Conservation (phyloP, 768 basidiomycete species). For the Serendipita vermifera region DNA sequence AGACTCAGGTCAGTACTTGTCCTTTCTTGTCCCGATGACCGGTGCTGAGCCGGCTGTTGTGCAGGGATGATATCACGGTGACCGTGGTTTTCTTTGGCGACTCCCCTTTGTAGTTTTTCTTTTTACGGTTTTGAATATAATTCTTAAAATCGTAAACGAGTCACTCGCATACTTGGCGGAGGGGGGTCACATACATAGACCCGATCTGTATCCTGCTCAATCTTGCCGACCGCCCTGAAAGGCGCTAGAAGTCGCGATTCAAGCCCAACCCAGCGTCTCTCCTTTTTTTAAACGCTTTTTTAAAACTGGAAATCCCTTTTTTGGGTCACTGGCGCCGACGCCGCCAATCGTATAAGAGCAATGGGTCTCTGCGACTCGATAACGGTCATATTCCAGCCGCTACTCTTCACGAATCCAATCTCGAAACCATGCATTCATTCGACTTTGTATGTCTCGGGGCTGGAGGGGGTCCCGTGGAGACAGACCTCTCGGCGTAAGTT, state of each 20-base stretch:
- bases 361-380: too few relatives aligned
- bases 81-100: conserved; percentile 18
- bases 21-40: not conserved
- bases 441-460: conserved; percentile 68
- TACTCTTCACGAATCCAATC: too few relatives aligned
- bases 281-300: not conserved
- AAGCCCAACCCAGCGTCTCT: not conserved
- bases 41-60: too few relatives aligned
- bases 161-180: too few relatives aligned
- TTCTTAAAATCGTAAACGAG: too few relatives aligned
- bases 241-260: not conserved
- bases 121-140: too few relatives aligned
- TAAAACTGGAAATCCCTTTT: not conserved
- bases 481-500: conserved; percentile 73
- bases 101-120: not conserved
- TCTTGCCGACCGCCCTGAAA: not conserved
- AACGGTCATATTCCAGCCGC: too few relatives aligned
- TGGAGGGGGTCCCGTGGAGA: conserved; percentile 84
- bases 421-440: conserved; percentile 35
- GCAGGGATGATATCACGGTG: conserved; percentile 27
- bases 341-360: conserved; percentile 1
- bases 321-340: not conserved
- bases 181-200: too few relatives aligned
- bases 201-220: too few relatives aligned
- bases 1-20: conserved; percentile 26